These are phyloP conservation scores for Eurotiales sp. DNA, from an alignment of 2,329 filamentous ascomycete genomes.

Conservation along the genomic window DNA sequence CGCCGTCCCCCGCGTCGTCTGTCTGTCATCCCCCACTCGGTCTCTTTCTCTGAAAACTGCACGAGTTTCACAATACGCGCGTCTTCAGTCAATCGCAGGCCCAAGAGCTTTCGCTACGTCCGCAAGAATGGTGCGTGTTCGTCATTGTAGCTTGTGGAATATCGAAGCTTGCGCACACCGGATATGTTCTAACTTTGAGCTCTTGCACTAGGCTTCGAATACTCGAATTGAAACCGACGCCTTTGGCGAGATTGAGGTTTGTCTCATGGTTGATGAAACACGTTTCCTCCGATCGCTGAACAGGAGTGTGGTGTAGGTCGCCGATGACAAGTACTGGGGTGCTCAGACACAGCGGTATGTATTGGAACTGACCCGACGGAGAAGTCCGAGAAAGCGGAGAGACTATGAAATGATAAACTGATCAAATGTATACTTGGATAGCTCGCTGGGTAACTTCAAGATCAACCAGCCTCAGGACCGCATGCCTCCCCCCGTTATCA, in stretches of 20 bases:
- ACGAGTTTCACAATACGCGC: constrained; percentile 29
- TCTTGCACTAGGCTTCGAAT: constrained; percentile 28
- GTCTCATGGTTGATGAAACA: constrained; percentile 15
- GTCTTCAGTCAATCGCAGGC: constrained; percentile 33
- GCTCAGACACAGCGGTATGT: constrained; percentile 82
- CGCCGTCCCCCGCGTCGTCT: constrained; percentile 32
- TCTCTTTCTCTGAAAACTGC: constrained; percentile 24
- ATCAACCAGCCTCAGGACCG: constrained; percentile 99
- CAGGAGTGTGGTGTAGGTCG: constrained; percentile 50
- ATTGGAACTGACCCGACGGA: neutral
- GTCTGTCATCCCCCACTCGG: constrained; percentile 23
- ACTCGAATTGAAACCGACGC: constrained; percentile 91
- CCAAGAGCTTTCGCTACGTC: constrained; percentile 36
- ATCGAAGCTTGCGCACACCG: neutral
- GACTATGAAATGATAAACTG: neutral
- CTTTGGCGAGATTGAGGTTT: constrained; percentile 84
- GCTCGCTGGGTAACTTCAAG: constrained; percentile 91
- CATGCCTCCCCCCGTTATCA: constrained; percentile 89
- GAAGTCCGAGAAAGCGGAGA: neutral
- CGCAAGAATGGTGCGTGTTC: constrained; percentile 32
- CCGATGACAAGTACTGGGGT: constrained; percentile 94
- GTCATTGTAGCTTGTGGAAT: neutral
- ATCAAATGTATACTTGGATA: constrained; percentile 20
- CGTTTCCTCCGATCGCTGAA: neutral
- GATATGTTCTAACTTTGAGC: neutral